Evolutionary conservation across 441 rosid genomes (phyloP), one percentile per base, ranked within the genome.

Genomic region (Populus trichocarpa): DNA sequence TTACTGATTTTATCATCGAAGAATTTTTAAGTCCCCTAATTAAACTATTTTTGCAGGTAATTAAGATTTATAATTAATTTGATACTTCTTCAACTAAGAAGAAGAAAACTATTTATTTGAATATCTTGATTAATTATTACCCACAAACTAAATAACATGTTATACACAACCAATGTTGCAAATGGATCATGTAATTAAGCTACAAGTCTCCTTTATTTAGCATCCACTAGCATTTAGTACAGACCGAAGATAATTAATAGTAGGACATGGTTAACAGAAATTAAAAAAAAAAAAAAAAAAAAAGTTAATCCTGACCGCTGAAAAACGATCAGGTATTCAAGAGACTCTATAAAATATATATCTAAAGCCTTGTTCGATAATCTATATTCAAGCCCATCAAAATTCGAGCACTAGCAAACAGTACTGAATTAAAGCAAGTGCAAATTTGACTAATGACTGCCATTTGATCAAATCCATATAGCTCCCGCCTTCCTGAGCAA

Each of bases 401-500:
- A 12, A 61, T 22, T 22, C 64, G 16, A 6, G 64, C 64, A 66
- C 36, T 6, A 12, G 35, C 69, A 28, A 66, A 26, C 9, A 25
- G 8, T 66, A 1, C 66, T 11, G 26, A 22, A 22, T 22, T 59
- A 59, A 9, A n/a, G 65, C 65, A 61, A n/a, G 26, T 61, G 65
- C 5, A 9, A 61, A 22, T 28, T 11, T 30, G 14, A 30, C 70
- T 30, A 30, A 30, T 26, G 14, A 13, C 35, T 30, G 20, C 23
- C 26, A 18, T 74, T 35, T 13, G 69, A 72, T 82, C 86, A 92
- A 30, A 93, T 81, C 92, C 94, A 93, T 23, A 93, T 88, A 46
- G 97, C 97, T 70, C 90, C 88, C 13, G 97, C 97, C 70, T 83
- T 83, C 84, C 77, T 85, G 61, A 93, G 98, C 87, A 89, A 50